A percentile compares a stretch with the other conserved stretches of the same genome.
phyloP scores from a whole-genome alignment of 1,284 basidiomycete species.

The Pascua sp. region DNA sequence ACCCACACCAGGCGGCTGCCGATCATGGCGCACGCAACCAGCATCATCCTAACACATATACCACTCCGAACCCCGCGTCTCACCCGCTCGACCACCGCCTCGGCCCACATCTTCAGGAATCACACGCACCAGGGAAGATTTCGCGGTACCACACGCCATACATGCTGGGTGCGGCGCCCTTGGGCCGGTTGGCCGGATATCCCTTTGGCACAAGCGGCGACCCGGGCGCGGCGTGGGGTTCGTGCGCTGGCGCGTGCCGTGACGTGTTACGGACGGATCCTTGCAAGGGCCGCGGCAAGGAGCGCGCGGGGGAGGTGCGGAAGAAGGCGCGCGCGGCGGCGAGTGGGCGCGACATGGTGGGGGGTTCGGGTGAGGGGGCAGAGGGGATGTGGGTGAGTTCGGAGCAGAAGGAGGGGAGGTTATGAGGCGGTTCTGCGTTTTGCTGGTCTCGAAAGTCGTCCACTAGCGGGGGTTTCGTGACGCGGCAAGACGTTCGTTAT shows the following conservation, averaged over 20 bases:
- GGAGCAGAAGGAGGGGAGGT: no score
- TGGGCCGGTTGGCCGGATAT: neutral
- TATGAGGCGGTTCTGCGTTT: no score
- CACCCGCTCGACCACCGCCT: neutral
- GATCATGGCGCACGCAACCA: no score
- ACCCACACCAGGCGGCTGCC: no score
- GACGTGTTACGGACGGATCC: neutral
- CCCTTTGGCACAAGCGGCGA: slow-evolving; percentile 12
- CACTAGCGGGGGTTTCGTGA: no score
- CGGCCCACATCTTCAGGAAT: no score
- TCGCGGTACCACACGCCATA: slow-evolving; percentile 45
- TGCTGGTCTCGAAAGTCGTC: no score
- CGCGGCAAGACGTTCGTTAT: no score
- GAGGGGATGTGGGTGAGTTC: neutral
- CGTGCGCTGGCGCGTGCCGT: slow-evolving; percentile 8
- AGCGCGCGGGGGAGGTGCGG: neutral
- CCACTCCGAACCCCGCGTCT: neutral
- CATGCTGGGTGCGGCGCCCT: neutral
- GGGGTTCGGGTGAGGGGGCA: neutral
- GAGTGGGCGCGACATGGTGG: neutral
- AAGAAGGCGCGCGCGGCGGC: neutral
- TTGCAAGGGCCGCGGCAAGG: neutral
- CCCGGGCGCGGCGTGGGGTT: slow-evolving; percentile 1
- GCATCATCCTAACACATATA: no score
- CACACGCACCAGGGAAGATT: slow-evolving; percentile 38